These are phyloP conservation scores for Boletus tylopilopsis DNA, from an alignment of 768 basidiomycete genomes.

Conservation along the genomic window DNA sequence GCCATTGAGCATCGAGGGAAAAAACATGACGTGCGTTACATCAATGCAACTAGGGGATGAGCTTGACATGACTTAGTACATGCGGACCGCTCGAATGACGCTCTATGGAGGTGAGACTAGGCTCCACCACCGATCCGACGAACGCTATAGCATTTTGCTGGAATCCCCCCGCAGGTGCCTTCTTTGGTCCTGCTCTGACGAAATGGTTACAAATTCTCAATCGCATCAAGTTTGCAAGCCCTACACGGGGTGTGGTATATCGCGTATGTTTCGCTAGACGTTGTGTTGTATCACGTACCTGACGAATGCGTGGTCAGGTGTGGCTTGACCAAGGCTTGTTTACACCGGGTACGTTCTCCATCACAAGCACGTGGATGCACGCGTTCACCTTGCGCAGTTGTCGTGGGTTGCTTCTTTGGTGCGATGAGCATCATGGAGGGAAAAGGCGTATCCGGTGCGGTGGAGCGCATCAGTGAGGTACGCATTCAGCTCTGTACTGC, in stretches of 20 bases:
- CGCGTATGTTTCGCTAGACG: slow-evolving; percentile 41
- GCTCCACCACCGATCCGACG: not conserved
- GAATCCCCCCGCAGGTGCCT: slow-evolving; percentile 38
- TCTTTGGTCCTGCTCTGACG: slow-evolving; percentile 81
- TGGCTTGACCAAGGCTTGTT: slow-evolving; percentile 79
- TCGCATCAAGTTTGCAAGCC: slow-evolving; percentile 61
- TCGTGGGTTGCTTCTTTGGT: slow-evolving; percentile 59
- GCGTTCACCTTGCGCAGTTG: slow-evolving; percentile 27
- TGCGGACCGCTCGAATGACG: slow-evolving; percentile 58
- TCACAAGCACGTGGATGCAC: slow-evolving; percentile 2
- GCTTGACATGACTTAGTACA: slow-evolving; percentile 36
- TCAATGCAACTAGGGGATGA: not conserved
- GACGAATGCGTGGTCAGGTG: slow-evolving; percentile 42
- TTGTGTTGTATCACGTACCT: not conserved
- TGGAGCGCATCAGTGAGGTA: slow-evolving; percentile 41
- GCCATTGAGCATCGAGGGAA: slow-evolving; percentile 66
- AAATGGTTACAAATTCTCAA: slow-evolving; percentile 79
- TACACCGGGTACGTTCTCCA: slow-evolving; percentile 54
- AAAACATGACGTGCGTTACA: slow-evolving; percentile 66
- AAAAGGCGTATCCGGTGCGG: slow-evolving; percentile 51
- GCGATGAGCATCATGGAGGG: slow-evolving; percentile 82
- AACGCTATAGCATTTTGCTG: not conserved
- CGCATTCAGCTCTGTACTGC: too few relatives aligned
- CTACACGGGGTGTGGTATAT: slow-evolving; percentile 55
- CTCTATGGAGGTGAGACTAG: slow-evolving; percentile 67